Base-by-base conservation (phyloP, 805 yeast genomes). In the Monosporozyma aerobia region DNA sequence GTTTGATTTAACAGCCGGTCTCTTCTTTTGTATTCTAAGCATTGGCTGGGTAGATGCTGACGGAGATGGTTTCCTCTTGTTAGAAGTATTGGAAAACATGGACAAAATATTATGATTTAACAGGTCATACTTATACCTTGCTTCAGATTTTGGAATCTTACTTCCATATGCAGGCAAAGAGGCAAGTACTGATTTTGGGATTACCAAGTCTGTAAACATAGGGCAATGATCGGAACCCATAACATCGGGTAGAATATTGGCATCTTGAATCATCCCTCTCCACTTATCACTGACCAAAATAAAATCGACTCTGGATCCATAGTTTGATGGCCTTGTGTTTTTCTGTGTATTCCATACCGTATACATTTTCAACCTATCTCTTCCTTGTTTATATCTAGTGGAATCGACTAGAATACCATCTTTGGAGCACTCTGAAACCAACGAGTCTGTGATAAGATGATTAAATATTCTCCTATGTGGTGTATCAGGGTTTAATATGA, bases 201-300 rank as follows among this genome's bases (percentile, higher is more conserved):
- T 16, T 3, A 16, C 40, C 11, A 90, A 62, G 64, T 89, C 97
- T 1, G 89, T 76, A 62, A 67, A 89, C 0, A 89, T 80, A 0
- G 99, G 99, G 67, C 98, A 92, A 68, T 92, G 99, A 65, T 92
- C 99, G 0, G 97, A 88, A 0, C 99, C 99, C 64, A 78, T 71
- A 1, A 90, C 60, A 45, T 75, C 75, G 0, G 89, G 83, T 77
- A 86, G 77, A n/a, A 87, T 86, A 44, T 66, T 67, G 0, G 81
- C 76, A 45, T 73, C 67, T 3, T 62, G 55, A 1, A 77, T 63
- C 8, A 51, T 41, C 0, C 62, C 51, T 3, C 69, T 59, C 47
- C 85, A 55, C 0, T 57, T 59, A 8, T 68, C 56, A 27, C 85
- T 77, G 0, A 77, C 68, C 6, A 90, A 65, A 5, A 92, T 82